A percentile compares a stretch with the other conserved stretches of the same genome.
Evolutionary conservation across 352 stramenopile genomes (phyloP).

Genomic region (Pythium sp.): DNA sequence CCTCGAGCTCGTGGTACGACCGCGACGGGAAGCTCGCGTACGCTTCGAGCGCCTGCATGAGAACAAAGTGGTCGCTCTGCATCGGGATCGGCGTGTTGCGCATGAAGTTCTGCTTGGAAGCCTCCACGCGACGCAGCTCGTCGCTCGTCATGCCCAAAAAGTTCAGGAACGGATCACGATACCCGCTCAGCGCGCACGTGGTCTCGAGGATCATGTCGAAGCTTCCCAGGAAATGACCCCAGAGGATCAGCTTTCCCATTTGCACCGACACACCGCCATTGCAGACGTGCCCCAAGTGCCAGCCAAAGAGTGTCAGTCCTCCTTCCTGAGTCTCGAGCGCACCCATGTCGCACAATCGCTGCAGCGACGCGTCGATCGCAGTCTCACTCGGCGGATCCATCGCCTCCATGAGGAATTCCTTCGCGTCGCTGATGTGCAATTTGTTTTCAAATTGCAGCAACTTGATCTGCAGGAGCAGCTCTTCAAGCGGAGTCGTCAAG

Average conservation of each 20-base stretch:
- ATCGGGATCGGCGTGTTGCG: constrained; percentile 36
- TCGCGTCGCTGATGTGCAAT: constrained; percentile 59
- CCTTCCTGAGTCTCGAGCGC: constrained; percentile 39
- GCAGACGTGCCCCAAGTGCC: constrained; percentile 73
- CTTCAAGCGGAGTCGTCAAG: constrained; percentile 66
- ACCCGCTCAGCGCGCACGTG: constrained; percentile 66
- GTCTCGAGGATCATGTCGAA: constrained; percentile 62
- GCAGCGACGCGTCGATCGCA: constrained; percentile 89
- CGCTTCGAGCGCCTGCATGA: constrained; percentile 63
- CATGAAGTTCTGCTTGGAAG: constrained; percentile 52
- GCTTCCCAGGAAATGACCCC: constrained; percentile 65
- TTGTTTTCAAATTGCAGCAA: constrained; percentile 76
- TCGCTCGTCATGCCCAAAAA: constrained; percentile 65
- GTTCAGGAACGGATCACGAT: constrained; percentile 74
- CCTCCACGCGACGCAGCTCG: constrained; percentile 53
- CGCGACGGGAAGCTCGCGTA: constrained; percentile 44
- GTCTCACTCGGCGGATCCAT: constrained; percentile 92
- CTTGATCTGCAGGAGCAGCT: constrained; percentile 74
- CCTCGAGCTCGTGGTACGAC: constrained; percentile 34
- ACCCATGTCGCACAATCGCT: constrained; percentile 82
- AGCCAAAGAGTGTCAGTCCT: constrained; percentile 62
- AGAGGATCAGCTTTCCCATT: constrained; percentile 71
- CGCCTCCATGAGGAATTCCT: constrained; percentile 89
- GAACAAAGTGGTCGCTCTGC: constrained; percentile 71
- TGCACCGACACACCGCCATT: constrained; percentile 60